A percentile compares a stretch with the other conserved stretches of the same genome.
These are phyloP conservation scores for Pholiota molesta DNA, from an alignment of 768 basidiomycete species.

Conservation along the genomic window DNA sequence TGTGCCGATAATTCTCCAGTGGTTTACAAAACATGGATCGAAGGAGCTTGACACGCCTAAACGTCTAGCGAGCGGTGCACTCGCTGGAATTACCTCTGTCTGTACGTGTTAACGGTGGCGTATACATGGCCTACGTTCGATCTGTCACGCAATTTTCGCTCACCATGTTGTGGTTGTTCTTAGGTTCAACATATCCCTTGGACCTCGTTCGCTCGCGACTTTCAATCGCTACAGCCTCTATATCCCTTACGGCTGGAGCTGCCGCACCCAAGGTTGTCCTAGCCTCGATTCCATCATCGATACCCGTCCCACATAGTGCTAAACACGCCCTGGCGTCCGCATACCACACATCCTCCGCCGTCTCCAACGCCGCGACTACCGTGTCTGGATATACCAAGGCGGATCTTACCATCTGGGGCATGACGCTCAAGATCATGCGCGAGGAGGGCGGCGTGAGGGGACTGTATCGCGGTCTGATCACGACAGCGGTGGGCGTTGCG, in stretches of 20 bases:
- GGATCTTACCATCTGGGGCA: slow-evolving; percentile 58
- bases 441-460: slow-evolving; percentile 83
- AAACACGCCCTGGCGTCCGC: slow-evolving; percentile 47
- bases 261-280: slow-evolving; percentile 26
- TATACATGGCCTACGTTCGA: not conserved
- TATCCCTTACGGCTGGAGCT: slow-evolving; percentile 31
- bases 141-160: not conserved
- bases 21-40: slow-evolving; percentile 71
- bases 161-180: slow-evolving; percentile 4
- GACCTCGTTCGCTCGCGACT: slow-evolving; percentile 92
- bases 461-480: slow-evolving; percentile 82
- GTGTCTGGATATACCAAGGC: slow-evolving; percentile 2
- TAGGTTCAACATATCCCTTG: slow-evolving; percentile 88
- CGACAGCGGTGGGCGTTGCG: slow-evolving; percentile 88
- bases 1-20: slow-evolving; percentile 36
- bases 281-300: slow-evolving; percentile 23
- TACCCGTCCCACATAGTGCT: slow-evolving; percentile 18
- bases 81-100: slow-evolving; percentile 94
- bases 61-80: slow-evolving; percentile 81
- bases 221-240: slow-evolving; percentile 90
- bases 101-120: slow-evolving; percentile 53
- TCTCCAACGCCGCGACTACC: slow-evolving; percentile 19
- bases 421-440: slow-evolving; percentile 72
- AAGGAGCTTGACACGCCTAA: slow-evolving; percentile 87
- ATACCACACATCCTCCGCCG: slow-evolving; percentile 57